Percentiles rank a stretch among this genome's conserved stretches.
phyloP scores from a whole-genome alignment of 2,329 filamentous ascomycete species.

The Metarhizium brunneum region DNA sequence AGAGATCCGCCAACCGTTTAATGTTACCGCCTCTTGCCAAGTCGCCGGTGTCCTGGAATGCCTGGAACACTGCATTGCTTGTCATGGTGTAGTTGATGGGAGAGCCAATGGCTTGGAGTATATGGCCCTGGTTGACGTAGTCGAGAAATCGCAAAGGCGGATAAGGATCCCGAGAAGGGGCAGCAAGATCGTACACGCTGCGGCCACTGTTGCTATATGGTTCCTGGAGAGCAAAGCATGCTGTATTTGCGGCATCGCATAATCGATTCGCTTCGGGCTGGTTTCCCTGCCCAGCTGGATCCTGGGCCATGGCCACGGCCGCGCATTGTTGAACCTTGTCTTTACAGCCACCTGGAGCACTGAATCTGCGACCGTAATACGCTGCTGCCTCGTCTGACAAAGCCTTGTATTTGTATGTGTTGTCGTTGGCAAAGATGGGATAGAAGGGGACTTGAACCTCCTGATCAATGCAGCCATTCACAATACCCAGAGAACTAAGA shows the following conservation, averaged over 20 bases:
- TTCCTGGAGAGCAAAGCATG: constrained; percentile 40
- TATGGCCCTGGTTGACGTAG: constrained; percentile 52
- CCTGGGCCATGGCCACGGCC: constrained; percentile 26
- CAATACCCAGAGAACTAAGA: constrained; percentile 55
- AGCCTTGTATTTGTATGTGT: constrained; percentile 54
- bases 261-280: constrained; percentile 28
- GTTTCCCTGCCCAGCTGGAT: constrained; percentile 32
- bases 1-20: constrained; percentile 47
- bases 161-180: constrained; percentile 47
- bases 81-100: constrained; percentile 49
- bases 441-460: constrained; percentile 50
- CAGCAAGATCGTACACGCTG: constrained; percentile 53
- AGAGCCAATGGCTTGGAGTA: constrained; percentile 53
- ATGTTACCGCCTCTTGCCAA: constrained; percentile 55
- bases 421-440: constrained; percentile 49
- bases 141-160: constrained; percentile 51
- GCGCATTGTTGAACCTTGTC: constrained; percentile 45
- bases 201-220: constrained; percentile 47
- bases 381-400: constrained; percentile 42
- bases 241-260: constrained; percentile 41
- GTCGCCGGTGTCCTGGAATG: constrained; percentile 45
- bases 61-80: constrained; percentile 35
- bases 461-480: constrained; percentile 63
- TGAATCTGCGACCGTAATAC: constrained; percentile 30
- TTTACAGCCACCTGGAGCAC: constrained; percentile 36